These are phyloP conservation scores for Aphanomyces astaci DNA, from an alignment of 352 stramenopile species.

Conservation along the genomic window DNA sequence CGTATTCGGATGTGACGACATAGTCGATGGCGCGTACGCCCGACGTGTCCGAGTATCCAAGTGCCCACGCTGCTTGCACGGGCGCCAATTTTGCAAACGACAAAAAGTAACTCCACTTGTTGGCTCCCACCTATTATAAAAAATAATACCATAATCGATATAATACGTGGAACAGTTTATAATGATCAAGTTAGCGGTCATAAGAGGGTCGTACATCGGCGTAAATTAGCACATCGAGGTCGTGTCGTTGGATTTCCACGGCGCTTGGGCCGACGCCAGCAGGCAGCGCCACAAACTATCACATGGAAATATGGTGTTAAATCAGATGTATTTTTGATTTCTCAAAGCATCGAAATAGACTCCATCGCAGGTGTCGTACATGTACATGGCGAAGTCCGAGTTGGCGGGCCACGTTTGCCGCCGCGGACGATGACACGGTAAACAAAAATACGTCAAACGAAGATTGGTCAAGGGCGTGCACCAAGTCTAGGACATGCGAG, in stretches of 20 bases:
- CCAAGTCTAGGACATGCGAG: slow-evolving; percentile 55
- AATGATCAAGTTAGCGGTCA: too few species aligned
- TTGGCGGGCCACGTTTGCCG: too few species aligned
- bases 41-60: slow-evolving; percentile 63
- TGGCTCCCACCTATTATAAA: slow-evolving; percentile 67
- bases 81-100: slow-evolving; percentile 54
- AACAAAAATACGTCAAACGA: slow-evolving; percentile 73
- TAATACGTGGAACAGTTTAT: too few species aligned
- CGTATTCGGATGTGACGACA: slow-evolving; percentile 56
- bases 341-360: too few species aligned
- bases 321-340: too few species aligned
- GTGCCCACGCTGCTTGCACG: slow-evolving; percentile 58
- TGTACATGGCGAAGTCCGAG: too few species aligned
- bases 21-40: slow-evolving; percentile 62
- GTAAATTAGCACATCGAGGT: slow-evolving; percentile 59
- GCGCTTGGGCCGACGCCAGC: slow-evolving; percentile 38
- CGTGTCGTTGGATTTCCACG: slow-evolving; percentile 40
- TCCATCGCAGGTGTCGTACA: too few species aligned
- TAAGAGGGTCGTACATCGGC: too few species aligned
- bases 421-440: slow-evolving; percentile 51
- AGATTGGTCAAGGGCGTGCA: slow-evolving; percentile 39
- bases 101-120: slow-evolving; percentile 72
- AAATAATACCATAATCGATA: too few species aligned
- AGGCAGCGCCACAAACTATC: slow-evolving; percentile 46
- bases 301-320: background rate